Evolutionary conservation across 2,329 filamentous ascomycete species (phyloP).

Genomic region (Pseudodiploospora longispora): DNA sequence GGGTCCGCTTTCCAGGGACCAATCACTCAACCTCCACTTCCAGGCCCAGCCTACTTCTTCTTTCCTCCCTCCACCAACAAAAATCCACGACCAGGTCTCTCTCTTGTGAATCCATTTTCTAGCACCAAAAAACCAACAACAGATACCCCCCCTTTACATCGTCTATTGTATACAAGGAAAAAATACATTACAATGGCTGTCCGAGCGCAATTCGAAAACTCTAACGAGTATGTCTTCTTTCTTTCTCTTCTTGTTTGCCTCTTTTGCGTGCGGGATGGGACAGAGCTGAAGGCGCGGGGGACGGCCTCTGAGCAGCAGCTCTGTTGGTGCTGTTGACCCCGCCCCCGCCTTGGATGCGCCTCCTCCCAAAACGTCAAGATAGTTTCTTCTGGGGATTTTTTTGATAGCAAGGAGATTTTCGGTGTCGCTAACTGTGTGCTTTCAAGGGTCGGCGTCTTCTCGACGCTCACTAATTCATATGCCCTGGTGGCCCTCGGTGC

Average conservation of each 20-base stretch:
- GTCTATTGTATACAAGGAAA: too few relatives aligned
- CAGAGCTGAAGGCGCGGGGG: too few relatives aligned
- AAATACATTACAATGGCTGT: constrained; percentile 47
- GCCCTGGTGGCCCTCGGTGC: constrained; percentile 89
- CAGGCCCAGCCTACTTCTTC: too few relatives aligned
- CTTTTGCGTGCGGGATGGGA: too few relatives aligned
- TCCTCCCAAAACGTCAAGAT: constrained; percentile 12
- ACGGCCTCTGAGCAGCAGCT: too few relatives aligned
- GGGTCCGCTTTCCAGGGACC: too few relatives aligned
- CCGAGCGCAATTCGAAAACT: constrained; percentile 77
- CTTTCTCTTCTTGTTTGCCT: neutral
- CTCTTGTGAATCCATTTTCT: too few relatives aligned
- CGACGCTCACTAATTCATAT: constrained; percentile 95
- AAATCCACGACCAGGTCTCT: too few relatives aligned
- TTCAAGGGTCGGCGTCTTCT: constrained; percentile 84
- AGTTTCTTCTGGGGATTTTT: neutral
- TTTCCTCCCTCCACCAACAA: too few relatives aligned
- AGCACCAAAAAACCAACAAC: too few relatives aligned
- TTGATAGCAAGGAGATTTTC: neutral
- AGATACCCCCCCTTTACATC: too few relatives aligned
- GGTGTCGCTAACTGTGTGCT: constrained; percentile 4
- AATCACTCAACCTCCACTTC: too few relatives aligned
- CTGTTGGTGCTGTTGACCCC: constrained; percentile 8
- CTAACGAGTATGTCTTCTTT: constrained; percentile 65
- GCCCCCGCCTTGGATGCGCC: constrained; percentile 12